Conservation (phyloP, 257 asterid species). For the Phtheirospermum japonicum region DNA sequence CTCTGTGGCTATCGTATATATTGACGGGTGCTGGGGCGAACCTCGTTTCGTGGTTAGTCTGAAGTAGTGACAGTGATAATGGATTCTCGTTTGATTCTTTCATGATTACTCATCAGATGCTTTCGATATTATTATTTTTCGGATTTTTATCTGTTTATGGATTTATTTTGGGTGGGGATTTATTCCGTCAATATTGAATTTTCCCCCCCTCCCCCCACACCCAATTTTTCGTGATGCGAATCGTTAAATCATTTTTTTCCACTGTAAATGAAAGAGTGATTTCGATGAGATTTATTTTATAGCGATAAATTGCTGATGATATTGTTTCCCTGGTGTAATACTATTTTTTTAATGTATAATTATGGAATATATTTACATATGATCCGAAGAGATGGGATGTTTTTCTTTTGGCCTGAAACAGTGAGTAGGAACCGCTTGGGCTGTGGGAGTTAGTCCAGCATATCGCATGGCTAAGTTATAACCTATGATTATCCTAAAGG, state of each 20-base stretch:
- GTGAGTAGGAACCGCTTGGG: too few species aligned
- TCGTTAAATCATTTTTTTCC: slow-evolving; percentile 12
- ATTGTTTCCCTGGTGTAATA: too few species aligned
- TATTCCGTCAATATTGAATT: slow-evolving; percentile 3
- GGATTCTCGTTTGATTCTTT: slow-evolving; percentile 32
- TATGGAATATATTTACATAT: too few species aligned
- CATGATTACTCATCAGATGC: slow-evolving; percentile 17
- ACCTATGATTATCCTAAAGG: too few species aligned
- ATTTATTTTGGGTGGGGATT: slow-evolving; percentile 5
- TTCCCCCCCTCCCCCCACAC: neutral
- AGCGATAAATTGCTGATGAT: slow-evolving; percentile 15
- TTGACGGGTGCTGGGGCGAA: slow-evolving; percentile 96
- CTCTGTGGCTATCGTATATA: slow-evolving; percentile 86
- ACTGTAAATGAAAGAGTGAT: neutral
- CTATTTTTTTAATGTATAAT: neutral
- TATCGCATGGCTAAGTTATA: too few species aligned
- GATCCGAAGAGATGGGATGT: too few species aligned
- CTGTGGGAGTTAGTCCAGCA: too few species aligned
- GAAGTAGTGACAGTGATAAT: slow-evolving; percentile 26
- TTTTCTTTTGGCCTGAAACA: too few species aligned
- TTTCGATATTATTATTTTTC: slow-evolving; percentile 19
- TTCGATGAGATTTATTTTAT: slow-evolving; percentile 16
- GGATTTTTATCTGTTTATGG: slow-evolving; percentile 11
- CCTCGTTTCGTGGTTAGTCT: slow-evolving; percentile 89
- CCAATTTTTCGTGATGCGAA: slow-evolving; percentile 17